Evolutionary conservation across 208 protist genomes (phyloP).

Genomic region (Trypanosoma lewisi): DNA sequence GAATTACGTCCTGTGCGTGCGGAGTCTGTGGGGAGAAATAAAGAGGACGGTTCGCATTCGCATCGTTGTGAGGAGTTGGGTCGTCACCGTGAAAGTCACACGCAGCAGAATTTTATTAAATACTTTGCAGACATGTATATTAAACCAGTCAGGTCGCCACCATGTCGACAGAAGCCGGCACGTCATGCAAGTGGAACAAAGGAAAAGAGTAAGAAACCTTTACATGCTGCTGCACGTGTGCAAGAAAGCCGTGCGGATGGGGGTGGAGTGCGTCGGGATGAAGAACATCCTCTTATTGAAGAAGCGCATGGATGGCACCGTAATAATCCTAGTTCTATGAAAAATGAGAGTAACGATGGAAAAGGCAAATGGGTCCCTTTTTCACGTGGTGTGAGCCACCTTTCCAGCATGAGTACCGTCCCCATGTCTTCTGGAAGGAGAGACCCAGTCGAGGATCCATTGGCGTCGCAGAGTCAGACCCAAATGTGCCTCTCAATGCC

Average conservation of each 20-base stretch:
- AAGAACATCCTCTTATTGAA: too few relatives aligned
- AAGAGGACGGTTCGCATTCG: neutral
- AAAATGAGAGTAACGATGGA: neutral
- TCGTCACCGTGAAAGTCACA: neutral
- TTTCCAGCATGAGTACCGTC: neutral
- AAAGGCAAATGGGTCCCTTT: neutral
- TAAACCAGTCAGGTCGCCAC: neutral
- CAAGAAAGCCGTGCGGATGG: neutral
- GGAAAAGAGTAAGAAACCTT: neutral
- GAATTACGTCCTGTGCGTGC: neutral
- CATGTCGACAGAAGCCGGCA: neutral
- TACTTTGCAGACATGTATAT: neutral
- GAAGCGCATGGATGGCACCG: too few relatives aligned
- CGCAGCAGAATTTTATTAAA: neutral
- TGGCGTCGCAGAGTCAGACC: neutral
- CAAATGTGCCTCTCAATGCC: neutral
- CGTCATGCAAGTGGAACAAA: neutral
- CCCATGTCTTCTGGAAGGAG: neutral
- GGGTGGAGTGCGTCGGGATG: neutral
- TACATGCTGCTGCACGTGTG: neutral
- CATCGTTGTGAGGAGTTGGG: neutral
- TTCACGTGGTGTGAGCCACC: constrained; percentile 2
- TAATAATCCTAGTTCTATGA: neutral
- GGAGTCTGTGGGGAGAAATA: neutral
- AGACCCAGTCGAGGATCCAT: neutral